Evolutionary conservation across 495 filamentous ascomycete species (phyloP).

Genomic region (Penicillium herquei): DNA sequence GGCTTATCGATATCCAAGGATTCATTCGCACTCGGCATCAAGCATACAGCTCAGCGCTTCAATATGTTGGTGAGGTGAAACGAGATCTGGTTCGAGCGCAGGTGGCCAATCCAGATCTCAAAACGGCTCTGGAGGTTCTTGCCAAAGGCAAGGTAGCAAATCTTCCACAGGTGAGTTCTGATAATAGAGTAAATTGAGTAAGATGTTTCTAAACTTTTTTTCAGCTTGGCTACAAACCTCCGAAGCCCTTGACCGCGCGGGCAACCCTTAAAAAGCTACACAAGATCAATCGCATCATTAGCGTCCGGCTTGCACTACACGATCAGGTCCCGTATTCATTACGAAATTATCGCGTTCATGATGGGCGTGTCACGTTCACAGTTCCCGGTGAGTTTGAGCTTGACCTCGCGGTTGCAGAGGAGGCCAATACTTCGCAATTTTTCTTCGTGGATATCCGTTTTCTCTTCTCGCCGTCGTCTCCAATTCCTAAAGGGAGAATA

Average conservation of each 20-base stretch:
- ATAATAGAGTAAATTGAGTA: not conserved
- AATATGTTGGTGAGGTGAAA: conserved; percentile 67
- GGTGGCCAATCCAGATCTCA: conserved; percentile 83
- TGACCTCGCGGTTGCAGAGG: conserved; percentile 82
- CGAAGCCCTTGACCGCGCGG: conserved; percentile 62
- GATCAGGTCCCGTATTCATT: conserved; percentile 72
- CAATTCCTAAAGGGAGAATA: conserved; percentile 56
- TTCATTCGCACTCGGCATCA: conserved; percentile 63
- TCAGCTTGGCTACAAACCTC: conserved; percentile 75
- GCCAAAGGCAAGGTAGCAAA: conserved; percentile 69
- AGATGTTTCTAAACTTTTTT: not conserved
- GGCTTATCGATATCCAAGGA: conserved; percentile 76
- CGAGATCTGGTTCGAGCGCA: conserved; percentile 59
- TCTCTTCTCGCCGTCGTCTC: conserved; percentile 67
- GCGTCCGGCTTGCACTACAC: conserved; percentile 74
- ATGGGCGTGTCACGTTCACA: conserved; percentile 82
- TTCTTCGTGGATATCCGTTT: conserved; percentile 93
- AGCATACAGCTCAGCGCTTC: conserved; percentile 54
- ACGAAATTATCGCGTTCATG: conserved; percentile 66
- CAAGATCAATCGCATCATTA: conserved; percentile 79
- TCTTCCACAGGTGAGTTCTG: conserved; percentile 68
- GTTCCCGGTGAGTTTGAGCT: conserved; percentile 87
- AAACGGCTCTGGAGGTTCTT: conserved; percentile 82
- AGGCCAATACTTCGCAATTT: conserved; percentile 75
- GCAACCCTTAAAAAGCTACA: conserved; percentile 66